Evolutionary conservation across 805 yeast species (phyloP), one percentile per base, ranked within the genome.

Genomic region (Wickerhamomyces mucosus): DNA sequence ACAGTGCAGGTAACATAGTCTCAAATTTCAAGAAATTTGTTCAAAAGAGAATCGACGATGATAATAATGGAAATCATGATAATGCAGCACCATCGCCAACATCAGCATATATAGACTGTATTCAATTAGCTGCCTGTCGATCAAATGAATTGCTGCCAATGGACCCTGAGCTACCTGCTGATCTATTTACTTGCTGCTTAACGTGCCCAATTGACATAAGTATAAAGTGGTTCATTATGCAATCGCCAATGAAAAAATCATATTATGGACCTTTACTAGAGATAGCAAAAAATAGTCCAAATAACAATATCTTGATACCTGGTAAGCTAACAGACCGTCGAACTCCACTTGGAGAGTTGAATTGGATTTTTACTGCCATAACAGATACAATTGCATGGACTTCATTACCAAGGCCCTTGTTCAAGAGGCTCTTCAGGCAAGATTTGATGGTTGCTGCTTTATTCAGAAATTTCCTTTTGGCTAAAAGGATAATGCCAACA

Each of bases 381-480:
- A 89, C 97, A 4, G 98, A 92, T 55, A 89, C 97, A 0, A 89
- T 92, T 32, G 98, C 98, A 2, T 92, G 97, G 96, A 84, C 95
- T 0, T 73, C 88, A 3, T 58, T 92, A 22, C 85, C 94, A 4
- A 66, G 95, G 38, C 85, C 94, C 0, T 59, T 92, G 19, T 92
- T 92, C 63, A 89, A 88, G 49, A 70, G 88, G 37, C 62, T 92
- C 7, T 92, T 92, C 49, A 72, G 98, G 51, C 98, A 89, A 54
- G 98, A 92, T 53, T 62, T 89, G 45, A 88, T 92, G 78, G 95
- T 92, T 8, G 96, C 97, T 3, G 96, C 96, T 0, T 61, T 92
- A 40, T 92, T 92, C 57, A 70, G 98, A 42, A 92, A 92, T 58
- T 92, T 92, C 50, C 55, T 92, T 17, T 61, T 92, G 15, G 98